These are phyloP conservation scores for Cubamyces lactineus DNA, from an alignment of 768 basidiomycete genomes.

Conservation along the genomic window DNA sequence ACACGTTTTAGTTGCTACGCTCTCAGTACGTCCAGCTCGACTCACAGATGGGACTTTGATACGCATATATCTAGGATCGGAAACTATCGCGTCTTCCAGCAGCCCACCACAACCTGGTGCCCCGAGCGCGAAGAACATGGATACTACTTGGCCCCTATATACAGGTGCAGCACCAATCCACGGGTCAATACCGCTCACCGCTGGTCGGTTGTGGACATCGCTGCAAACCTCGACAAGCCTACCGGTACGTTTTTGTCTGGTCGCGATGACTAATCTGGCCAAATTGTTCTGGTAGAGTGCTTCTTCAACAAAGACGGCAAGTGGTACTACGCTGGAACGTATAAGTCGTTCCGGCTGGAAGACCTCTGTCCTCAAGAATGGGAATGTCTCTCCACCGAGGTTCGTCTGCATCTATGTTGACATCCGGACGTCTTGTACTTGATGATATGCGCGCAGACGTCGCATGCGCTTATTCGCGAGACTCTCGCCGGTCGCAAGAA, in stretches of 20 bases:
- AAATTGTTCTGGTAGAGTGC: slow-evolving; percentile 52
- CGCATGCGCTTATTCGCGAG: slow-evolving; percentile 68
- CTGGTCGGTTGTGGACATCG: slow-evolving; percentile 68
- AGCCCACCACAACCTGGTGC: slow-evolving; percentile 75
- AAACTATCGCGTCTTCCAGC: slow-evolving; percentile 69
- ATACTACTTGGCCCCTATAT: slow-evolving; percentile 71
- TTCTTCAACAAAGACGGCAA: slow-evolving; percentile 81
- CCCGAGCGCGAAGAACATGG: slow-evolving; percentile 83
- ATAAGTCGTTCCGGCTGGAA: slow-evolving; percentile 66
- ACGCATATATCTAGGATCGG: slow-evolving; percentile 48
- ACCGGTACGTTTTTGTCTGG: slow-evolving; percentile 49
- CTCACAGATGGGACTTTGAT: background rate
- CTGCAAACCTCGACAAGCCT: slow-evolving; percentile 58
- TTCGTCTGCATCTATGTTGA: slow-evolving; percentile 28
- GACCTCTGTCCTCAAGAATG: slow-evolving; percentile 71
- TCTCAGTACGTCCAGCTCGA: slow-evolving; percentile 48
- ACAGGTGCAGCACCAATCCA: slow-evolving; percentile 81
- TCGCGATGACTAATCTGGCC: background rate
- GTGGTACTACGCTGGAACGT: slow-evolving; percentile 86
- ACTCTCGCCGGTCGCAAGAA: slow-evolving; percentile 74
- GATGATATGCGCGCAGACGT: slow-evolving; percentile 48
- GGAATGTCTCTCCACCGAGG: slow-evolving; percentile 67
- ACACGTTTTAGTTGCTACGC: slow-evolving; percentile 51
- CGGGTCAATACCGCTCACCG: slow-evolving; percentile 76
- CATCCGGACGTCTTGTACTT: background rate